phyloP scores from a whole-genome alignment of 1,139 yeast species.

The Pichia sp. region DNA sequence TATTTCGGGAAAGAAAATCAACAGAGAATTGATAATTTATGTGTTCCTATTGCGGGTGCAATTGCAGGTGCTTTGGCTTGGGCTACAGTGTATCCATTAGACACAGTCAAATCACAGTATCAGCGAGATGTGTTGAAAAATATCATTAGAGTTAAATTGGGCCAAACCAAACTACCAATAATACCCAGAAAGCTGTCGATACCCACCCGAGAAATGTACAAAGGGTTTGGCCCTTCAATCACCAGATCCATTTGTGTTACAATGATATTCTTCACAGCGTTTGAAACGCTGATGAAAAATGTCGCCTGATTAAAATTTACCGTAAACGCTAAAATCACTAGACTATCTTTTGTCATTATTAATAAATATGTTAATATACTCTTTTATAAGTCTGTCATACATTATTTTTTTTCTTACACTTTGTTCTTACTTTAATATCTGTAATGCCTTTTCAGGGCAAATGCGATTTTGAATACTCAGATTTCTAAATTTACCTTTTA shows the following conservation, averaged over 20 bases:
- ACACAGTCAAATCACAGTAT: conserved; percentile 64
- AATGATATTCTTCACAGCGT: conserved; percentile 66
- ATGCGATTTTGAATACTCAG: too few species aligned
- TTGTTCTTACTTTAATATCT: too few species aligned
- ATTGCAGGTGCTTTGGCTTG: conserved; percentile 68
- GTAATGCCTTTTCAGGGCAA: too few species aligned
- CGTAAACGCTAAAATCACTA: neutral
- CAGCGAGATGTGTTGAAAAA: conserved; percentile 69
- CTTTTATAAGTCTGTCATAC: too few species aligned
- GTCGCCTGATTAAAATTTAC: conserved; percentile 24
- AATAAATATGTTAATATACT: too few species aligned
- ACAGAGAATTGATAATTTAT: conserved; percentile 11
- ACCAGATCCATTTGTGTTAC: conserved; percentile 65
- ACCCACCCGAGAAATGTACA: conserved; percentile 46
- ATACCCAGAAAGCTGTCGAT: conserved; percentile 26
- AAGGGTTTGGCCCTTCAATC: conserved; percentile 72
- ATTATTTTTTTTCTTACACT: too few species aligned
- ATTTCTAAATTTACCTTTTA: too few species aligned
- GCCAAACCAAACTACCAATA: conserved; percentile 31
- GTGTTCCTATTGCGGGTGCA: conserved; percentile 64
- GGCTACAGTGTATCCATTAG: conserved; percentile 70
- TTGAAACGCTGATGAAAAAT: conserved; percentile 56
- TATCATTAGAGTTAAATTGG: conserved; percentile 44
- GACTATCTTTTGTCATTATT: neutral
- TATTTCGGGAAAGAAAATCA: conserved; percentile 3